Conservation (phyloP, 1,284 basidiomycete genomes). For the Porogramme epimiltina region DNA sequence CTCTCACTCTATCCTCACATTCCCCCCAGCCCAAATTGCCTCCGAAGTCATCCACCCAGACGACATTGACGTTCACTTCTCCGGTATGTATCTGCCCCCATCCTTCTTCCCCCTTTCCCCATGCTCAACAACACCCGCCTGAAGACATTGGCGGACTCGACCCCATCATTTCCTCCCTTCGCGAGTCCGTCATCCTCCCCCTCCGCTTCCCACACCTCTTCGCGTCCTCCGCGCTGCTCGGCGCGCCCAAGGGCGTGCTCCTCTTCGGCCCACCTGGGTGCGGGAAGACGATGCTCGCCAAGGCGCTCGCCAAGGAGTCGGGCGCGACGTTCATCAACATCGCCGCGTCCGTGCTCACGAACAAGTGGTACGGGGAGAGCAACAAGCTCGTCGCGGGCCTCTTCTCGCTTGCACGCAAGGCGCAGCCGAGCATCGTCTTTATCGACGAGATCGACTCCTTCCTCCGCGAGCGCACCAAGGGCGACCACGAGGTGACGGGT, state of each 20-base stretch:
- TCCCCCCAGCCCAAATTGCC: conserved; percentile 69
- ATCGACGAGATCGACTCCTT: conserved; percentile 90
- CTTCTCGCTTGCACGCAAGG: conserved; percentile 75
- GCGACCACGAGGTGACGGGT: conserved; percentile 96
- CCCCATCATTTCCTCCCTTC: conserved; percentile 85
- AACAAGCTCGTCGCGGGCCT: conserved; percentile 95
- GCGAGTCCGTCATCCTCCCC: conserved; percentile 97
- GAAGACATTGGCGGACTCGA: conserved; percentile 96
- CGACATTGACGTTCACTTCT: conserved; percentile 75
- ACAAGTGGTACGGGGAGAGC: conserved; percentile 98
- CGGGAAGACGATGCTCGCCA: conserved; percentile 95
- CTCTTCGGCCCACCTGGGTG: conserved; percentile 92
- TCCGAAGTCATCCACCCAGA: conserved; percentile 87
- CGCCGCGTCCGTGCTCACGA: conserved; percentile 76
- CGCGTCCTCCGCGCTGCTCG: conserved; percentile 69
- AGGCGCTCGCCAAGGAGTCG: conserved; percentile 94
- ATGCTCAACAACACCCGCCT: conserved; percentile 1
- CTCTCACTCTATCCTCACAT: not conserved
- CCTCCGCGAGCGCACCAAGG: conserved; percentile 82
- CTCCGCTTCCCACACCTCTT: conserved; percentile 93
- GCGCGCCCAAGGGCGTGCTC: conserved; percentile 81
- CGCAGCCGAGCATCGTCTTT: conserved; percentile 80
- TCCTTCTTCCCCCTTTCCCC: not conserved
- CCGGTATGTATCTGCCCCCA: conserved; percentile 46
- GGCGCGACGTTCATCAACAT: conserved; percentile 97